Conservation (phyloP, 1,284 basidiomycete species). For the Moesziomyces parantarcticus region DNA sequence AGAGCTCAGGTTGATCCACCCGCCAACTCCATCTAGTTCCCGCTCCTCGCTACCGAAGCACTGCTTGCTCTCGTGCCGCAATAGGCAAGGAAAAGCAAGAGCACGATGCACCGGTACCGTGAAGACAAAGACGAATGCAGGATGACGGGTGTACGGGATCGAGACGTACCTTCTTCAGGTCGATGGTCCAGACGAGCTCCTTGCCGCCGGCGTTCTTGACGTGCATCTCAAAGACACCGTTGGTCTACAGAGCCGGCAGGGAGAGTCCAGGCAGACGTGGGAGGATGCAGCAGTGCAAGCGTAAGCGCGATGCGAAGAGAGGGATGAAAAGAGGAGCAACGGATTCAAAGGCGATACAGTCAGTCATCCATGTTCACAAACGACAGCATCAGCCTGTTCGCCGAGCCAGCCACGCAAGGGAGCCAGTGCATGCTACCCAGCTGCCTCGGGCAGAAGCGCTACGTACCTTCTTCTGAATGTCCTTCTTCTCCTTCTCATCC, state of each 20-base stretch:
- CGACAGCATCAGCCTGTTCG: no score
- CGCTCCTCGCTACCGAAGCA: no score
- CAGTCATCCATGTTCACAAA: no score
- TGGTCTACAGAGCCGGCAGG: slow-evolving; percentile 75
- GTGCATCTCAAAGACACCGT: slow-evolving; percentile 89
- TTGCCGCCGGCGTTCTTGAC: slow-evolving; percentile 82
- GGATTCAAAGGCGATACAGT: no score
- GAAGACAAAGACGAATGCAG: not conserved
- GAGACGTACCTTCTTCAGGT: slow-evolving; percentile 80
- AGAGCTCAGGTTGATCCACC: not conserved
- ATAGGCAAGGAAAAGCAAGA: not conserved
- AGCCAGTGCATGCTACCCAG: not conserved
- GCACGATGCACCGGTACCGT: not conserved
- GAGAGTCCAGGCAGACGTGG: not conserved
- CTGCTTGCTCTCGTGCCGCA: no score
- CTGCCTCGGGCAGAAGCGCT: not conserved
- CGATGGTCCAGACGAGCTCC: slow-evolving; percentile 81
- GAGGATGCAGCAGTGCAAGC: not conserved
- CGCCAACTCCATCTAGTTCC: no score
- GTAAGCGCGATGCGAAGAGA: not conserved
- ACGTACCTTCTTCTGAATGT: slow-evolving; percentile 84
- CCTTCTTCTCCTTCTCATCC: slow-evolving; percentile 79
- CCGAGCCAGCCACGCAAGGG: no score
- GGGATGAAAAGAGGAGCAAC: not conserved
- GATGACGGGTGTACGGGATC: no score